A percentile compares a stretch with the other conserved stretches of the same genome.
These are phyloP conservation scores for Venturia asperata DNA, from an alignment of 2,329 filamentous ascomycete species.

Conservation along the genomic window DNA sequence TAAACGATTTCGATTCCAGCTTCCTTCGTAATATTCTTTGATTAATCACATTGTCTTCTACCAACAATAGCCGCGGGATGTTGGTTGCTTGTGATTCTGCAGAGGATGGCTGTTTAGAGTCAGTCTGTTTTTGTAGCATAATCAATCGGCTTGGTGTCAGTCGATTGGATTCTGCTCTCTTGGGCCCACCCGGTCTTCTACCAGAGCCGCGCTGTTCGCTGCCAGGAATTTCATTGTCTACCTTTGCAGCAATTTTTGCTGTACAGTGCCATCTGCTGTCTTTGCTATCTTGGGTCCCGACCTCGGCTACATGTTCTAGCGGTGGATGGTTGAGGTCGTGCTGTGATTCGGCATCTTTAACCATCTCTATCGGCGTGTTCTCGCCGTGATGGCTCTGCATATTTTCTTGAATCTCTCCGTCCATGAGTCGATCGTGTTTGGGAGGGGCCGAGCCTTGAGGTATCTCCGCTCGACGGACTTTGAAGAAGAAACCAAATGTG, in stretches of 20 bases:
- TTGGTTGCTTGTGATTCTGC: not conserved
- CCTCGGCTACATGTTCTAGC: conserved; percentile 27
- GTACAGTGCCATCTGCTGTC: conserved; percentile 14
- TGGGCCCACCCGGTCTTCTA: not conserved
- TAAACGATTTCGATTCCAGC: conserved; percentile 29
- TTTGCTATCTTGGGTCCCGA: not conserved
- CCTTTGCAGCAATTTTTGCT: conserved; percentile 17
- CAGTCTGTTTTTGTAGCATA: conserved; percentile 12
- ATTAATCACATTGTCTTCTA: conserved; percentile 34
- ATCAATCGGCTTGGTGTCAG: not conserved
- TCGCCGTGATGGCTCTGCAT: conserved; percentile 16
- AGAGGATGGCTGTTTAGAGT: conserved; percentile 13
- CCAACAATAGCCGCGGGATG: conserved; percentile 20
- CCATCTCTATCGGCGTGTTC: conserved; percentile 23
- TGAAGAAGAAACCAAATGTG: conserved; percentile 62
- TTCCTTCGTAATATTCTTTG: conserved; percentile 31
- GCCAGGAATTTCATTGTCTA: conserved; percentile 14
- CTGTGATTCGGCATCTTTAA: conserved; percentile 22
- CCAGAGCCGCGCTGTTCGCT: not conserved
- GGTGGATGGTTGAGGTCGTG: conserved; percentile 30
- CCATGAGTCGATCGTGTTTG: conserved; percentile 22
- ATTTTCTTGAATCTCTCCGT: conserved; percentile 25
- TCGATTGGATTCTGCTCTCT: conserved; percentile 6
- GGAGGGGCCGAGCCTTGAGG: conserved; percentile 23
- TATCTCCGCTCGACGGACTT: conserved; percentile 27